phyloP scores from a whole-genome alignment of 768 basidiomycete genomes.

The Cytidiella melzeri region DNA sequence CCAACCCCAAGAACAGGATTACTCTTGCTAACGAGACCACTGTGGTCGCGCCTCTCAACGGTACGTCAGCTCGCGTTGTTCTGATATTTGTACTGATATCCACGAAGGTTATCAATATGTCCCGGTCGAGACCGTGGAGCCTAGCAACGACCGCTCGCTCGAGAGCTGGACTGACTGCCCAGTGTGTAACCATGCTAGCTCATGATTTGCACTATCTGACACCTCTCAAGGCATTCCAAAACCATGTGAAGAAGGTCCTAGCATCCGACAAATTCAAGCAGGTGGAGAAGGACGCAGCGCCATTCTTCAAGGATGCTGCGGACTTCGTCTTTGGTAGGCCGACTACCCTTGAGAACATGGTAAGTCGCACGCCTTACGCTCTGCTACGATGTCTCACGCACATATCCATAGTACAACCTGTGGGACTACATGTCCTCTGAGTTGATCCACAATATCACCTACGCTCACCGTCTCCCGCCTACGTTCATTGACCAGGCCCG shows the following conservation, averaged over 20 bases:
- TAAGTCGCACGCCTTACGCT: constrained; percentile 36
- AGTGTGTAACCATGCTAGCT: constrained; percentile 25
- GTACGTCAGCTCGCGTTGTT: constrained; percentile 27
- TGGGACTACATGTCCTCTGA: constrained; percentile 75
- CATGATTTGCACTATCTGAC: not conserved
- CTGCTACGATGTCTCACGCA: not conserved
- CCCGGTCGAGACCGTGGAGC: constrained; percentile 87
- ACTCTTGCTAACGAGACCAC: constrained; percentile 72
- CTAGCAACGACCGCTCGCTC: constrained; percentile 73
- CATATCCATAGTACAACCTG: constrained; percentile 59
- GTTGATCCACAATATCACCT: constrained; percentile 77
- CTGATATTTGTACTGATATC: not conserved
- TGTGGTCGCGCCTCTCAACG: constrained; percentile 62
- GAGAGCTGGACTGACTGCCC: constrained; percentile 74
- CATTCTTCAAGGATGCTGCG: constrained; percentile 60
- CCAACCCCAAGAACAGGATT: constrained; percentile 66
- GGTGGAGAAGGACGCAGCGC: constrained; percentile 45
- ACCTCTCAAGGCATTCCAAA: constrained; percentile 48
- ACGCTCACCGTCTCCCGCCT: constrained; percentile 75
- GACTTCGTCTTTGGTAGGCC: constrained; percentile 71
- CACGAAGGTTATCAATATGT: constrained; percentile 68
- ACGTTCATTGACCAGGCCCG: constrained; percentile 69
- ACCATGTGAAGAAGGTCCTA: constrained; percentile 57
- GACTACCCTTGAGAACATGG: constrained; percentile 61
- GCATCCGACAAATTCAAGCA: constrained; percentile 61